Evolutionary conservation across 2,329 filamentous ascomycete genomes (phyloP), one percentile per base, ranked within the genome.

Genomic region (Plenodomus biglobosus): DNA sequence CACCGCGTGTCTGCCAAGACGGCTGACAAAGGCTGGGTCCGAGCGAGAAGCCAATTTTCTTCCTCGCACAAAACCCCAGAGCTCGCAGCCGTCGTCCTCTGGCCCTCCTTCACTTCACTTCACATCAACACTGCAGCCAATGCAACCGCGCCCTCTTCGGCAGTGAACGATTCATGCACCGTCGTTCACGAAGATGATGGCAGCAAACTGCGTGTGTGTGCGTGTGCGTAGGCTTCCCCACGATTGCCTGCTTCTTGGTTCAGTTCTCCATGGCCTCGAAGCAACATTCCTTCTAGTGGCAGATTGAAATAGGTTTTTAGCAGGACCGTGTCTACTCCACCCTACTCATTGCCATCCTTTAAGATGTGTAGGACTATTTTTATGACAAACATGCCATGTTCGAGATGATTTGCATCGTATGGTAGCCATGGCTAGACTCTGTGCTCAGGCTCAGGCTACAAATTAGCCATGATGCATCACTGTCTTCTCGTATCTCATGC

Each of bases 271-370:
- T 77, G 74, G 70, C 73, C 73, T 69, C 64, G 72, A 69, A 74
- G 76, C 74, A 73, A 77, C 76, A 73, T 75, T 75, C 69, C 70
- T 71, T 72, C 74, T 73, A 73, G 76, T 78, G 76, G 76, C 66
- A 78, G 75, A 78, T 68, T 61, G 71, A 77, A 70, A 69, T 61
- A 68, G 71, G 75, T 72, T 76, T 75, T 76, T 76, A 78, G 76
- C 76, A 78, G 75, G 71, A 71, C 76, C 75, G 71, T 75, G 76
- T 78, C 76, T 75, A 72, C 74, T 78, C 76, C 76, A 78, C 76
- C 75, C 75, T 76, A 73, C 72, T 65, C 68, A 67, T 71, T 71
- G 64, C 65, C 59, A 51, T 54, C 56, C 56, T 46, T 59, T 70
- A 70, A n/a, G 64, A 69, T 68, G 68, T 61, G 70, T 69, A 73